Percentiles rank a stretch among this genome's conserved stretches.
phyloP scores from a whole-genome alignment of 352 stramenopile species.

The Saprolegnia diclina region DNA sequence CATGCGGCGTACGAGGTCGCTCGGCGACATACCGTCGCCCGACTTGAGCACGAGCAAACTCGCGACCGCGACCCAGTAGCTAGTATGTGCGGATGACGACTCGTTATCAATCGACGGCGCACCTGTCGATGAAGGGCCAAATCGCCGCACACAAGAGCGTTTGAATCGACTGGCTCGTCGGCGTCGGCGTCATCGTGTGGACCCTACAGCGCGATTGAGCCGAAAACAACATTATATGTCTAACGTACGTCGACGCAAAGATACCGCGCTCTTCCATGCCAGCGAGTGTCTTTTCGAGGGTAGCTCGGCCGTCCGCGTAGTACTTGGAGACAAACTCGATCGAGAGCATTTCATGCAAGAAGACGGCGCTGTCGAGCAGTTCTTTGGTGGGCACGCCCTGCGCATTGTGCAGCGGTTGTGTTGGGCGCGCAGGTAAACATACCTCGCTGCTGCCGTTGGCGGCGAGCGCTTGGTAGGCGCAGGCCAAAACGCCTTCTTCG shows the following conservation, averaged over 20 bases:
- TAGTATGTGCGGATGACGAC: background rate
- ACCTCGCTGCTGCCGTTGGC: background rate
- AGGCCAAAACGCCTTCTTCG: conserved; percentile 66
- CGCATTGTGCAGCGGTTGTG: background rate
- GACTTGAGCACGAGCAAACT: conserved; percentile 65
- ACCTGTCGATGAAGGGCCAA: conserved; percentile 82
- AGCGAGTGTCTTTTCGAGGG: conserved; percentile 42
- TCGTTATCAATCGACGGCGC: background rate
- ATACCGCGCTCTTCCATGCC: conserved; percentile 20
- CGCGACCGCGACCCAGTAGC: conserved; percentile 75
- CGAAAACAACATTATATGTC: background rate
- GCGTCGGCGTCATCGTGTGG: background rate
- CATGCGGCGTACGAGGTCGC: conserved; percentile 70
- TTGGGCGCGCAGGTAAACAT: conserved; percentile 25
- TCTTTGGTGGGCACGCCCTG: conserved; percentile 41
- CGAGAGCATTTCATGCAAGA: conserved; percentile 70
- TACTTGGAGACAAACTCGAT: conserved; percentile 80
- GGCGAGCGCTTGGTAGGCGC: conserved; percentile 62
- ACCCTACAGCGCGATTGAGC: background rate
- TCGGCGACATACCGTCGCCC: conserved; percentile 40
- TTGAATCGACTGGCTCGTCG: conserved; percentile 39
- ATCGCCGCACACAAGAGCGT: conserved; percentile 65
- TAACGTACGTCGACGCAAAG: background rate
- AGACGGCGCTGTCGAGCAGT: conserved; percentile 54
- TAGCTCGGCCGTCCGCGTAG: conserved; percentile 37